Conservation (phyloP, 495 filamentous ascomycete species). For the Cudoniella acicularis region DNA sequence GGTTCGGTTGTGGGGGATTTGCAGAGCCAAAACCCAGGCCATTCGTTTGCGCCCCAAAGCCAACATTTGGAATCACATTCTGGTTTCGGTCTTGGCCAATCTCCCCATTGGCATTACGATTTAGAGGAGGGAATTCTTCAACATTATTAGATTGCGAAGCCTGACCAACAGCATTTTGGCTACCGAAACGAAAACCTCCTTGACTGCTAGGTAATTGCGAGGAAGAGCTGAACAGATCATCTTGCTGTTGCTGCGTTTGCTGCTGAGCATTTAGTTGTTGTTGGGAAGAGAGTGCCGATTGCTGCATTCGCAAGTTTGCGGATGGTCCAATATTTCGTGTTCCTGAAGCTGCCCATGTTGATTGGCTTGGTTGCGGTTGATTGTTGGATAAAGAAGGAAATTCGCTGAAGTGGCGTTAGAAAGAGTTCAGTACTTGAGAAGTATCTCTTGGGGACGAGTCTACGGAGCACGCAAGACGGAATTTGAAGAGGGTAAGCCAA, state of each 20-base stretch:
- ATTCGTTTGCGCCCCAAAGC: conserved; percentile 54
- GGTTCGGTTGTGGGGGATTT: conserved; percentile 17
- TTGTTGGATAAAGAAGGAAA: conserved; percentile 77
- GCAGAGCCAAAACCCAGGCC: conserved; percentile 39
- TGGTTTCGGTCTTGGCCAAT: conserved; percentile 63
- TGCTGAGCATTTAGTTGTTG: conserved; percentile 50
- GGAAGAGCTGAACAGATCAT: conserved; percentile 54
- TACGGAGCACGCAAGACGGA: not conserved
- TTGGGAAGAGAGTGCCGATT: conserved; percentile 40
- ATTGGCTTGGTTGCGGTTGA: conserved; percentile 53
- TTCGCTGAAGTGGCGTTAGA: conserved; percentile 49
- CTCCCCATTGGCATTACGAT: conserved; percentile 68
- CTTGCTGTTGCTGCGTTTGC: conserved; percentile 52
- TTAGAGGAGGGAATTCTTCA: conserved; percentile 81
- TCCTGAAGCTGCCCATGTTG: conserved; percentile 58
- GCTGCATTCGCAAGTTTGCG: conserved; percentile 60
- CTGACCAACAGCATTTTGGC: conserved; percentile 49
- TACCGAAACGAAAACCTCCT: conserved; percentile 54
- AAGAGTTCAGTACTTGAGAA: conserved; percentile 4
- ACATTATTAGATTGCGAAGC: conserved; percentile 63
- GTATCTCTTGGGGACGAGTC: not conserved
- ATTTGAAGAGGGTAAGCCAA: conserved; percentile 26
- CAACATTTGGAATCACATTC: conserved; percentile 61
- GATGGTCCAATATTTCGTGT: conserved; percentile 47
- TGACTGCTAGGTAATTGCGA: conserved; percentile 53